Evolutionary conservation across 2,329 filamentous ascomycete genomes (phyloP).

Genomic region (Beauveria bassiana): DNA sequence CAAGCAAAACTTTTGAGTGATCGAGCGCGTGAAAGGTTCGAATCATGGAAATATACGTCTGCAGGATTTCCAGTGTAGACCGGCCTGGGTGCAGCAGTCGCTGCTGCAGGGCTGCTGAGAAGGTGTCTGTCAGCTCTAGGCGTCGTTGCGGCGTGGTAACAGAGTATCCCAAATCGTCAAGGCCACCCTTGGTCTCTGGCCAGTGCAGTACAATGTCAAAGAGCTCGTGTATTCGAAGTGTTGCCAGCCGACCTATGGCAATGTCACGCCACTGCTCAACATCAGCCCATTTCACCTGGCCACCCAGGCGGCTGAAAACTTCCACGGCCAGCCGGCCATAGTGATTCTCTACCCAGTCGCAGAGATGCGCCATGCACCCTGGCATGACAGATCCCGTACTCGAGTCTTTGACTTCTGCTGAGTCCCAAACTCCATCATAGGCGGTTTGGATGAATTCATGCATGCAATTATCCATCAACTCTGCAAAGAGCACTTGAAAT

Average conservation of each 20-base stretch:
- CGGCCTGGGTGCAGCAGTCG: constrained; percentile 67
- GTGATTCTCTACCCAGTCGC: constrained; percentile 59
- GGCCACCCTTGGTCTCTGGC: constrained; percentile 62
- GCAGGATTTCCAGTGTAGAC: constrained; percentile 67
- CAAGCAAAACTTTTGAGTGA: constrained; percentile 67
- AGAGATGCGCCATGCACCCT: constrained; percentile 51
- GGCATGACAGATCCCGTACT: constrained; percentile 29
- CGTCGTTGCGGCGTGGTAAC: constrained; percentile 62
- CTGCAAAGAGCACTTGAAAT: constrained; percentile 64
- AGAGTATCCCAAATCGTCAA: constrained; percentile 66
- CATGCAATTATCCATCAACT: constrained; percentile 61
- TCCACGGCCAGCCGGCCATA: constrained; percentile 59
- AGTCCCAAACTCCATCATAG: constrained; percentile 55
- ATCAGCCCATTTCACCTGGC: constrained; percentile 43
- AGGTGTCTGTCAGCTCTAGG: constrained; percentile 60
- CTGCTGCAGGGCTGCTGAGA: constrained; percentile 56
- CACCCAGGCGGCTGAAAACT: constrained; percentile 44
- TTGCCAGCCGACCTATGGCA: constrained; percentile 59
- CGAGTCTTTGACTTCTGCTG: constrained; percentile 17
- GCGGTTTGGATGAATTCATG: constrained; percentile 52
- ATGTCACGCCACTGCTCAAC: constrained; percentile 65
- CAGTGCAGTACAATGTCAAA: constrained; percentile 74
- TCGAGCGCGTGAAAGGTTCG: constrained; percentile 68
- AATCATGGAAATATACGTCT: constrained; percentile 73
- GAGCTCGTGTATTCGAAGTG: constrained; percentile 60